Evolutionary conservation across 2,329 filamentous ascomycete genomes (phyloP).

Genomic region (Ophiosphaerella narmari): DNA sequence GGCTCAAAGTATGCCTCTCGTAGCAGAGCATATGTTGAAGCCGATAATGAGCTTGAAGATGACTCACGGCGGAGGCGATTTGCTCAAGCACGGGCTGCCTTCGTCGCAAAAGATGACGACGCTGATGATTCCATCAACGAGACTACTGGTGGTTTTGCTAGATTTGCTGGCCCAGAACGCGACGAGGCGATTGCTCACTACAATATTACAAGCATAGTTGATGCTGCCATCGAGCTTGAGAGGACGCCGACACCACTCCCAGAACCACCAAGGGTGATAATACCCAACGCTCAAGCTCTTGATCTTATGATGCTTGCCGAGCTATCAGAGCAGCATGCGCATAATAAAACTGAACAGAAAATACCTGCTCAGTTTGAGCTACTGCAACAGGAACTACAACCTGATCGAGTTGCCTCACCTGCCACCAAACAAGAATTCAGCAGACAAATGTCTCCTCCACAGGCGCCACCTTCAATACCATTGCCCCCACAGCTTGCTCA

Average conservation of each 20-base stretch:
- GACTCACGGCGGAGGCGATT: constrained; percentile 32
- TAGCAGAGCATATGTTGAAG: constrained; percentile 48
- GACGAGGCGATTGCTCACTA: constrained; percentile 46
- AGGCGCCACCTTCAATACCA: constrained; percentile 13
- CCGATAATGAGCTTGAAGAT: constrained; percentile 42
- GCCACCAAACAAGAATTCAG: constrained; percentile 14
- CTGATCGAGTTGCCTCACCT: constrained; percentile 15
- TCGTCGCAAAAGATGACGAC: constrained; percentile 37
- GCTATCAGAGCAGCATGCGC: constrained; percentile 34
- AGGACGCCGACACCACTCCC: constrained; percentile 27
- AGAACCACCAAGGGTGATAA: constrained; percentile 20
- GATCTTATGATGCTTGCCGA: constrained; percentile 47
- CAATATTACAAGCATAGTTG: constrained; percentile 41
- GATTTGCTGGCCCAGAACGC: constrained; percentile 48
- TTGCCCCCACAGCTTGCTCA: constrained; percentile 24
- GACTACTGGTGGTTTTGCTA: constrained; percentile 44
- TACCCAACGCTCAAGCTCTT: constrained; percentile 50
- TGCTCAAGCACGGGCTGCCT: constrained; percentile 24
- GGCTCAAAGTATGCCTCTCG: constrained; percentile 47
- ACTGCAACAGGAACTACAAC: constrained; percentile 8
- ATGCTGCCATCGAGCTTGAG: constrained; percentile 44
- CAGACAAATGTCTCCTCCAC: constrained; percentile 23
- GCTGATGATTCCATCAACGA: constrained; percentile 38
- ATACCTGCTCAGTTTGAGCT: constrained; percentile 6
- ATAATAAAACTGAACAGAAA: constrained; percentile 3